Conservation (phyloP, 192 early-diverging fungal genomes). For the Jimgerdemannia flammicorona region DNA sequence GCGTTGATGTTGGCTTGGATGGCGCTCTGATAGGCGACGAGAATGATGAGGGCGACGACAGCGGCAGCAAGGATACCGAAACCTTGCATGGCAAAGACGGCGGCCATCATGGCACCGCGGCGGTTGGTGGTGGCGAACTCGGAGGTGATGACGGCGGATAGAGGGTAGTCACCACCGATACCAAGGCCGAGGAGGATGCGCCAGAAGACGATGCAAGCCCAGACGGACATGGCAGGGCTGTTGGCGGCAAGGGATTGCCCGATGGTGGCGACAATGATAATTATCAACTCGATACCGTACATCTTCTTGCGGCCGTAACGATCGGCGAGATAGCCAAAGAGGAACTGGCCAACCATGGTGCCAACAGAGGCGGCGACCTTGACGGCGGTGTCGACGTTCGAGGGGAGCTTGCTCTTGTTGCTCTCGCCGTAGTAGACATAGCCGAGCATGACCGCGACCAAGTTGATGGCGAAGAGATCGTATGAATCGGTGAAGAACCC, state of each 20-base stretch:
- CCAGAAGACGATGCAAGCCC: conserved; percentile 76
- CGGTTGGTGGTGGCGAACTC: conserved; percentile 84
- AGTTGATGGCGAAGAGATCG: conserved; percentile 91
- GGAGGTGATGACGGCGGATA: conserved; percentile 91
- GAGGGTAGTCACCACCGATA: conserved; percentile 95
- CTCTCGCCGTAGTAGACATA: conserved; percentile 51
- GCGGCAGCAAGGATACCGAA: conserved; percentile 83
- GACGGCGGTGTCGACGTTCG: conserved; percentile 73
- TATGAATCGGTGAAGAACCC: conserved; percentile 93
- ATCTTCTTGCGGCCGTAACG: conserved; percentile 85
- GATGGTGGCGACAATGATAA: conserved; percentile 86
- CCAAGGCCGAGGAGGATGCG: conserved; percentile 90
- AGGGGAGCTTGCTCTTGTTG: conserved; percentile 41
- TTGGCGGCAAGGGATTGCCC: conserved; percentile 76
- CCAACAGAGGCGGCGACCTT: conserved; percentile 89
- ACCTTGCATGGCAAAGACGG: conserved; percentile 93
- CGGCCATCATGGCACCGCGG: conserved; percentile 87
- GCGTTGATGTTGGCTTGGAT: conserved; percentile 49
- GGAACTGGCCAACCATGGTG: conserved; percentile 89
- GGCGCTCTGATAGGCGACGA: conserved; percentile 64
- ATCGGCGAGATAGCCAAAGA: conserved; percentile 82
- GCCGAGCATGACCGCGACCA: conserved; percentile 83
- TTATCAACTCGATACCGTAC: conserved; percentile 89
- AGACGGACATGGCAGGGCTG: conserved; percentile 61
- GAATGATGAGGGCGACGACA: conserved; percentile 68